Percentiles rank a stretch among this genome's conserved stretches.
phyloP scores from a whole-genome alignment of 2,329 filamentous ascomycete species.

The Calonectria naviculata region DNA sequence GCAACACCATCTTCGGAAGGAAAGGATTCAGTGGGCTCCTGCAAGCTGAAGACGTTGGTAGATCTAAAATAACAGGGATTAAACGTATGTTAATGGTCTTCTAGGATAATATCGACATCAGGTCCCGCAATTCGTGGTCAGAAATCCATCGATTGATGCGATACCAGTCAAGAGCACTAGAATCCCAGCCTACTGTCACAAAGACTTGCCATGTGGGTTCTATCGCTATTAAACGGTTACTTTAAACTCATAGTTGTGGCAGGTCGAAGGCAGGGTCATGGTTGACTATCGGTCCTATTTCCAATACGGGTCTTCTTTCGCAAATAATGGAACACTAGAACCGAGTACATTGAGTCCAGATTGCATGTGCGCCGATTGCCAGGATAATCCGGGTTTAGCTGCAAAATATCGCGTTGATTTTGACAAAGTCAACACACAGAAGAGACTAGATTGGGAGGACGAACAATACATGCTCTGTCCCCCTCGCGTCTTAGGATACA shows the following conservation, averaged over 20 bases:
- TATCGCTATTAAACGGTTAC: not conserved
- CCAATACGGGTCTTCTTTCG: not conserved
- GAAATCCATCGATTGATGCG: not conserved
- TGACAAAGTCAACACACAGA: not conserved
- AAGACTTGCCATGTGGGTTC: not conserved
- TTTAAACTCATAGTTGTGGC: not conserved
- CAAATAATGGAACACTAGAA: not conserved
- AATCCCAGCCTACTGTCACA: no score
- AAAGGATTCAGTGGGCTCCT: not conserved
- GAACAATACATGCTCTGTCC: not conserved
- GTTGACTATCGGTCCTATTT: not conserved
- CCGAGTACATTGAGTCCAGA: not conserved
- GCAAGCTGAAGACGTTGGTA: not conserved
- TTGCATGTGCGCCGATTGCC: not conserved
- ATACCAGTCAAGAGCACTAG: no score
- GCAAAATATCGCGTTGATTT: not conserved
- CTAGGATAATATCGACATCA: not conserved
- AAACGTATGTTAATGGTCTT: not conserved
- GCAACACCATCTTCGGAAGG: not conserved
- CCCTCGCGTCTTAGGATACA: not conserved
- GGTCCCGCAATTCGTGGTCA: not conserved
- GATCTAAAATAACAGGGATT: not conserved
- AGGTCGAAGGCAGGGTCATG: not conserved
- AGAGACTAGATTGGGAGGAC: not conserved
- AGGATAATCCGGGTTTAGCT: not conserved